Conservation (phyloP, 139 green algal genomes). For the Coelastrella sp. region DNA sequence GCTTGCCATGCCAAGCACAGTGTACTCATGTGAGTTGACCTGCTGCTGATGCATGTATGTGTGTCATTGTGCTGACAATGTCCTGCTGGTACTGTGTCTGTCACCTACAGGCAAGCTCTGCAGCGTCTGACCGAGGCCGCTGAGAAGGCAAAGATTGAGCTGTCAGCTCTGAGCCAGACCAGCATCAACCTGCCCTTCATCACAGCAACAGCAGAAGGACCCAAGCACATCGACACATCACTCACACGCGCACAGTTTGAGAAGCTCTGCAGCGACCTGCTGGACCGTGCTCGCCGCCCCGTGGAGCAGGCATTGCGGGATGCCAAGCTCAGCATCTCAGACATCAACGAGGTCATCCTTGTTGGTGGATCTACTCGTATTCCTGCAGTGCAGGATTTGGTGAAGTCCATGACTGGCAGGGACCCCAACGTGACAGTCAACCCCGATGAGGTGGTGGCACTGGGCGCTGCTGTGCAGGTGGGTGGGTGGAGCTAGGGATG, state of each 20-base stretch:
- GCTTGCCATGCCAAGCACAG: too few species aligned
- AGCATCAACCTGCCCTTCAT: constrained; percentile 99
- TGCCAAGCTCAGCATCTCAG: constrained; percentile 91
- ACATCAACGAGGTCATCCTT: constrained; percentile 90
- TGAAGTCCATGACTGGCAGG: constrained; percentile 92
- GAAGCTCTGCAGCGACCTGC: constrained; percentile 94
- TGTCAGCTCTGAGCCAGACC: constrained; percentile 86
- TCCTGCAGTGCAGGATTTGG: constrained; percentile 94
- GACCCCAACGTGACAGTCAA: constrained; percentile 98
- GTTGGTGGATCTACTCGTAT: constrained; percentile 98
- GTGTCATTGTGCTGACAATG: too few species aligned
- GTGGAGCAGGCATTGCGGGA: constrained; percentile 96
- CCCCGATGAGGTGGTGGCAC: constrained; percentile 99
- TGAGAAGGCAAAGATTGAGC: constrained; percentile 99
- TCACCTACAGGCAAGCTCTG: constrained; percentile 60
- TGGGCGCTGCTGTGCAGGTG: constrained; percentile 96
- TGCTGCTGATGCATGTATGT: too few species aligned
- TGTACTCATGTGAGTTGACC: too few species aligned
- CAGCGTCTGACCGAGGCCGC: constrained; percentile 97
- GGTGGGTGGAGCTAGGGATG: neutral
- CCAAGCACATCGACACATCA: constrained; percentile 99
- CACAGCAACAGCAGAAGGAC: constrained; percentile 97
- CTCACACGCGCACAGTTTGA: constrained; percentile 93
- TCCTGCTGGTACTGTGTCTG: neutral
- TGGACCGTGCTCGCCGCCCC: constrained; percentile 89